These are phyloP conservation scores for Hygrophorus pudorinus DNA, from an alignment of 768 basidiomycete genomes.

Conservation along the genomic window DNA sequence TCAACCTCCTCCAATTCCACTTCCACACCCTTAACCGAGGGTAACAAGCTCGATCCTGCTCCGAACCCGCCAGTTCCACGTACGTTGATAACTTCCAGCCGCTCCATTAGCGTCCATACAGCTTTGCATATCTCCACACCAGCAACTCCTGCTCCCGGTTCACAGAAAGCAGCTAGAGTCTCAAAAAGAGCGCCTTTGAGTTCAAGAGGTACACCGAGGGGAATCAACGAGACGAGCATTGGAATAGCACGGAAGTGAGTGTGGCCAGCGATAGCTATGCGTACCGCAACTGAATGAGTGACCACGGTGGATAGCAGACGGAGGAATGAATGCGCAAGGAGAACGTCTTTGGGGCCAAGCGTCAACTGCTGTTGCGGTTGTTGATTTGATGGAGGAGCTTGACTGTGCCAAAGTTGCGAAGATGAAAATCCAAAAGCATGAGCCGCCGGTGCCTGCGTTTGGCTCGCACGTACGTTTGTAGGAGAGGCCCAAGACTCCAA, in stretches of 20 bases:
- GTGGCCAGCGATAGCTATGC: slow-evolving; percentile 67
- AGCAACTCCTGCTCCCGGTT: slow-evolving; percentile 60
- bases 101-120: slow-evolving; percentile 81
- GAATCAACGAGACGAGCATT: slow-evolving; percentile 68
- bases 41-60: slow-evolving; percentile 23
- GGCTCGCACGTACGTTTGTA: slow-evolving; percentile 7
- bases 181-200: slow-evolving; percentile 82
- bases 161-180: slow-evolving; percentile 73
- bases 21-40: slow-evolving; percentile 69
- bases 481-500: slow-evolving; percentile 65
- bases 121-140: slow-evolving; percentile 76
- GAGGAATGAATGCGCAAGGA: slow-evolving; percentile 74
- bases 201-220: slow-evolving; percentile 78
- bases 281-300: slow-evolving; percentile 64
- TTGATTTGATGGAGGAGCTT: slow-evolving; percentile 28
- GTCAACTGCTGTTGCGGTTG: slow-evolving; percentile 37
- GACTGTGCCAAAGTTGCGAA: slow-evolving; percentile 21
- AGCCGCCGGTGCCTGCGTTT: slow-evolving; percentile 30
- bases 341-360: slow-evolving; percentile 59
- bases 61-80: slow-evolving; percentile 35
- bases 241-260: slow-evolving; percentile 74
- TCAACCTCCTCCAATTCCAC: slow-evolving; percentile 87
- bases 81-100: slow-evolving; percentile 74
- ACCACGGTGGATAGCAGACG: slow-evolving; percentile 70
- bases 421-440: slow-evolving; percentile 5